These are phyloP conservation scores for Daldinia eschscholtzii DNA, from an alignment of 2,329 filamentous ascomycete genomes.

Conservation along the genomic window DNA sequence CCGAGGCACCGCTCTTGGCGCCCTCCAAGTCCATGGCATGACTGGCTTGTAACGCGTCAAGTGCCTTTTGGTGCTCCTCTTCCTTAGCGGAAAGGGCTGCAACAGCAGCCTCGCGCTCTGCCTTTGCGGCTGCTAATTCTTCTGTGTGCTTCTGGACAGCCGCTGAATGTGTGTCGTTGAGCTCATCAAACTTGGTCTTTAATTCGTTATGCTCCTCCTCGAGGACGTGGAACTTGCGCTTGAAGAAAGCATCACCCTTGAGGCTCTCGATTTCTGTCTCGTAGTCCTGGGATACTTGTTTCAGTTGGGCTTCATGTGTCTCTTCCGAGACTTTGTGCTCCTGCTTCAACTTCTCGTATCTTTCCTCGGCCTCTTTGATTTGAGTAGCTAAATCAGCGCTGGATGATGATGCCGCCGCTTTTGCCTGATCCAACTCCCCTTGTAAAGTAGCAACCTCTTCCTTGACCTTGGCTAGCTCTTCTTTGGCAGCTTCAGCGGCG, in stretches of 20 bases:
- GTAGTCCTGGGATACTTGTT: conserved; percentile 70
- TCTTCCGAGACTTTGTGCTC: conserved; percentile 58
- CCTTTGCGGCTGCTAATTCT: conserved; percentile 39
- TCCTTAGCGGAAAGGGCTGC: conserved; percentile 65
- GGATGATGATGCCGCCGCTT: conserved; percentile 61
- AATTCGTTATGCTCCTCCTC: conserved; percentile 68
- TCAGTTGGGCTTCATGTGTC: conserved; percentile 69
- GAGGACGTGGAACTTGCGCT: conserved; percentile 72
- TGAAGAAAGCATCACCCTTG: conserved; percentile 72
- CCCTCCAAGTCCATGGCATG: conserved; percentile 71
- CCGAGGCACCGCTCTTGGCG: conserved; percentile 65
- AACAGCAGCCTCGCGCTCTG: conserved; percentile 54
- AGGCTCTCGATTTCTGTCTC: conserved; percentile 75
- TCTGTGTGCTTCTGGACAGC: conserved; percentile 35
- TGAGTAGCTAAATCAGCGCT: conserved; percentile 45
- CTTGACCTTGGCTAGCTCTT: conserved; percentile 63
- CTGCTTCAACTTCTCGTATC: conserved; percentile 63
- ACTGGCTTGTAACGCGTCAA: conserved; percentile 68
- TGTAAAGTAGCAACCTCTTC: conserved; percentile 63
- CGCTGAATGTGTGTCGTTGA: conserved; percentile 45
- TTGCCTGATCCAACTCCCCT: conserved; percentile 59
- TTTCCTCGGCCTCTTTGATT: conserved; percentile 49
- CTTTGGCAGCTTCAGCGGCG: conserved; percentile 53
- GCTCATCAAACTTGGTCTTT: conserved; percentile 48
- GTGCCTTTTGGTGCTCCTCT: conserved; percentile 64